These are phyloP conservation scores for Auriscalpium orientale DNA, from an alignment of 768 basidiomycete species.

Conservation along the genomic window DNA sequence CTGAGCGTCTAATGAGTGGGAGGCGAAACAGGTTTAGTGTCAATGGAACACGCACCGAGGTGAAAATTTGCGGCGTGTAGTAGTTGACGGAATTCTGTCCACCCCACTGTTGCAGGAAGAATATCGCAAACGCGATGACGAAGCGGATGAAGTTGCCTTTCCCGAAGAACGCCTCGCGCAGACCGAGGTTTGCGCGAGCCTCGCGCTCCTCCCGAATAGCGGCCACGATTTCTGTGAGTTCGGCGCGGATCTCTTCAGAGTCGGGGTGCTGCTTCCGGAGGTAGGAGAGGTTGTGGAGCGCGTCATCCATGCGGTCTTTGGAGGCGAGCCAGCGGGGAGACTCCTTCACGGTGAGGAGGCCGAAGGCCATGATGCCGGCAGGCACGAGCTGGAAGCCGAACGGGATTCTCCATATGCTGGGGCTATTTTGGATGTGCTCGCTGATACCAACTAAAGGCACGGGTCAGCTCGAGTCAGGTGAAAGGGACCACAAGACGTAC, in stretches of 20 bases:
- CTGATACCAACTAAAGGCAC: conserved; percentile 46
- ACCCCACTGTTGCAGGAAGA: conserved; percentile 75
- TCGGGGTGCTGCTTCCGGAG: conserved; percentile 40
- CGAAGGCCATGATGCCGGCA: conserved; percentile 61
- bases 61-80: conserved; percentile 70
- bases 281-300: conserved; percentile 54
- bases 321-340: conserved; percentile 74
- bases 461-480: neutral
- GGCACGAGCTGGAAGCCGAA: conserved; percentile 73
- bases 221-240: conserved; percentile 77
- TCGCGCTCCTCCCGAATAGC: conserved; percentile 68
- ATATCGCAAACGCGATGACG: conserved; percentile 76
- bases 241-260: conserved; percentile 42
- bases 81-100: conserved; percentile 79
- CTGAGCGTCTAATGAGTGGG: conserved; percentile 21
- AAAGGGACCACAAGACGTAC: conserved; percentile 31
- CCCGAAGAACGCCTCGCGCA: conserved; percentile 67
- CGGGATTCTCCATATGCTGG: conserved; percentile 60
- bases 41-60: conserved; percentile 34
- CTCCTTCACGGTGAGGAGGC: conserved; percentile 65
- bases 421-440: conserved; percentile 39
- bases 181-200: conserved; percentile 55
- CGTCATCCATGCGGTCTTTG: conserved; percentile 46
- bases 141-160: conserved; percentile 81
- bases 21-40: neutral